Evolutionary conservation across 2,329 filamentous ascomycete genomes (phyloP), one percentile per base, ranked within the genome.

Genomic region (Fusarium lyarnte): DNA sequence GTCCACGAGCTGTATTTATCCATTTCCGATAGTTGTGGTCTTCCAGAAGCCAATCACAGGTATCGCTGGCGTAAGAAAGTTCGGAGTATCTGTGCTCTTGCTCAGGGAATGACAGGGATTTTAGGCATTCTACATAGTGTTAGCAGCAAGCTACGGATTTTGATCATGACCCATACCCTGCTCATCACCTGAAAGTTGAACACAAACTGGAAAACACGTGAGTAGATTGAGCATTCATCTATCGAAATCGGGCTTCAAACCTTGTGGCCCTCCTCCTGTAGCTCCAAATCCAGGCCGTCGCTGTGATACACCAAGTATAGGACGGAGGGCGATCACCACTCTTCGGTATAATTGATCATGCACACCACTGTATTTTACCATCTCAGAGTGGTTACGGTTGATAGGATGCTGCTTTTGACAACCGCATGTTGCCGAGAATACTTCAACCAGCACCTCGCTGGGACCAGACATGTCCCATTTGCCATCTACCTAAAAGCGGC

Each of bases 211-310:
- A 23, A 21, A 2, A 14, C 1, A n/a, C 1, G 35, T 63, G 3
- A 63, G 59, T 41, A 27, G 14, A 17, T 6, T 49, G 8, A 14
- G 1, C 3, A 5, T 8, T n/a, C 31, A 36, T 6, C 1, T 27
- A 43, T 21, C 1, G 0, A 5, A 8, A 2, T 33, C 1, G 10
- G 13, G 13, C 21, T 43, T 36, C 60, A 11, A 25, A 63, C 54
- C 5, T 8, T n/a, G 8, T 13, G 11, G 16, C 1, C 10, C 11
- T 2, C 1, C 6, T 31, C 0, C 13, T 4, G 7, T 9, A 4
- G 1, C 16, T 9, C 1, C 7, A 3, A 3, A 13, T 0, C 1
- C 6, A 8, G 1, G 23, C 6, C 21, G 12, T 2, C 53, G 31
- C 29, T 9, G 53, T 17, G 36, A 6, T 0, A 21, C 12, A 6